Percentiles rank a stretch among this genome's conserved stretches.
Evolutionary conservation across 805 yeast species (phyloP).

Genomic region (Sugiyamaella mastotermitis): DNA sequence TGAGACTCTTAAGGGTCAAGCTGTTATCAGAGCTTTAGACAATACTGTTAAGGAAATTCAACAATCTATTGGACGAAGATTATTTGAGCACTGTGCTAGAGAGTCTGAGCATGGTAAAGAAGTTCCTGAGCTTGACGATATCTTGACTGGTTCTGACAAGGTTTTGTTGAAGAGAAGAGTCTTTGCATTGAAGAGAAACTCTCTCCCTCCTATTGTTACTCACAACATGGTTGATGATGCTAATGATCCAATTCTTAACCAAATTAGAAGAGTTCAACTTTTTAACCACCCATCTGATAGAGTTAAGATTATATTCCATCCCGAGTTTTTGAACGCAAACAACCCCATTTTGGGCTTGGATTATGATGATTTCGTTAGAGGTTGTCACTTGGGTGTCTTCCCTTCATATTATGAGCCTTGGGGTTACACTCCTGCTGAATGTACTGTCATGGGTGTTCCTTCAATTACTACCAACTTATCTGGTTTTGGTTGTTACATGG

Average conservation of each 20-base stretch:
- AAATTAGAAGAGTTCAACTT: slow-evolving; percentile 83
- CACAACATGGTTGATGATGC: slow-evolving; percentile 95
- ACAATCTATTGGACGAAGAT: slow-evolving; percentile 73
- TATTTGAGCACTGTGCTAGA: slow-evolving; percentile 86
- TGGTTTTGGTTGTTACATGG: slow-evolving; percentile 99
- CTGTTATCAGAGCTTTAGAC: slow-evolving; percentile 87
- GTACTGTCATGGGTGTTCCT: slow-evolving; percentile 99
- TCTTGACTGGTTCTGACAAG: slow-evolving; percentile 80
- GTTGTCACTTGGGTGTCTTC: slow-evolving; percentile 96
- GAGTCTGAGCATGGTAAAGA: slow-evolving; percentile 48
- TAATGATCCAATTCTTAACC: slow-evolving; percentile 84
- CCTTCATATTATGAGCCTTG: slow-evolving; percentile 98
- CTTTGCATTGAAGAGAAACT: slow-evolving; percentile 82
- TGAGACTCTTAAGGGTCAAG: slow-evolving; percentile 93
- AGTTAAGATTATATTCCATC: slow-evolving; percentile 94
- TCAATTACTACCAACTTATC: slow-evolving; percentile 92
- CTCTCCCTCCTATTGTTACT: slow-evolving; percentile 92
- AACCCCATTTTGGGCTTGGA: slow-evolving; percentile 91
- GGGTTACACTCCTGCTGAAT: slow-evolving; percentile 99
- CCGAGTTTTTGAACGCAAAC: slow-evolving; percentile 90
- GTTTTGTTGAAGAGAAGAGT: slow-evolving; percentile 88
- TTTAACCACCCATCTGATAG: slow-evolving; percentile 87
- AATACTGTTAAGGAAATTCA: slow-evolving; percentile 85
- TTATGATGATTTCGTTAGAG: slow-evolving; percentile 96
- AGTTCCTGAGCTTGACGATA: slow-evolving; percentile 73